Percentiles rank a stretch among this genome's conserved stretches.
These are phyloP conservation scores for Termitomyces sp. DNA, from an alignment of 768 basidiomycete genomes.

Conservation along the genomic window DNA sequence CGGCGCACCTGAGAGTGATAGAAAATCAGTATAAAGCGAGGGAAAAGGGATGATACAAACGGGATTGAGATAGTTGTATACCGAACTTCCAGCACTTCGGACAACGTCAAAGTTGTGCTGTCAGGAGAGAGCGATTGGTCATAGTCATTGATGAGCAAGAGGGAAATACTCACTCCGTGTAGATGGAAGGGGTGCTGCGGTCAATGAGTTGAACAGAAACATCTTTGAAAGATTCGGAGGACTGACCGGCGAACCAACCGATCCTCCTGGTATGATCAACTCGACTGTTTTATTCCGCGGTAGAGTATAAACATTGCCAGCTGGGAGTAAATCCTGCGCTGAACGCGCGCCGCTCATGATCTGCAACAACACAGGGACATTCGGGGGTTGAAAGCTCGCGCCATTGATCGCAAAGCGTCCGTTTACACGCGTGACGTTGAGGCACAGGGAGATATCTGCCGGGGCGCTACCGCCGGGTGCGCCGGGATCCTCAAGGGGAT, in stretches of 20 bases:
- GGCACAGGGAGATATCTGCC: not conserved
- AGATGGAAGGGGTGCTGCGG: constrained; percentile 23
- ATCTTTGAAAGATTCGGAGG: not conserved
- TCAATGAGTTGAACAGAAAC: constrained; percentile 1
- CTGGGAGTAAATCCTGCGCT: constrained; percentile 22
- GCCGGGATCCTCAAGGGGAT: not conserved
- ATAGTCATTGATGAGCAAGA: not conserved
- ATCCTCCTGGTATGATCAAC: constrained; percentile 32
- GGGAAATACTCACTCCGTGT: constrained; percentile 21
- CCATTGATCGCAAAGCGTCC: not conserved
- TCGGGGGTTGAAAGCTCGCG: not conserved
- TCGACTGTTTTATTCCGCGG: constrained; percentile 43
- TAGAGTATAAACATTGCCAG: constrained; percentile 37
- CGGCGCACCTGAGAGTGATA: constrained; percentile 9
- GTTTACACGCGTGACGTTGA: not conserved
- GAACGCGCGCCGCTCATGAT: not conserved
- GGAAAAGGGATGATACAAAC: constrained; percentile 4
- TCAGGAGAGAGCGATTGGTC: not conserved
- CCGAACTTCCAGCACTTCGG: constrained; percentile 22
- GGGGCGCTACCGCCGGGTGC: constrained; percentile 1
- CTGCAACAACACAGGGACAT: not conserved
- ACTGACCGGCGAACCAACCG: constrained; percentile 24
- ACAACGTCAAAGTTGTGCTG: constrained; percentile 35
- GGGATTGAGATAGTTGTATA: constrained; percentile 41
- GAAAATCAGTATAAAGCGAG: too few relatives aligned